A percentile compares a stretch with the other conserved stretches of the same genome.
Evolutionary conservation across 306 rosid species (phyloP).

Genomic region (Benincasa hispida): DNA sequence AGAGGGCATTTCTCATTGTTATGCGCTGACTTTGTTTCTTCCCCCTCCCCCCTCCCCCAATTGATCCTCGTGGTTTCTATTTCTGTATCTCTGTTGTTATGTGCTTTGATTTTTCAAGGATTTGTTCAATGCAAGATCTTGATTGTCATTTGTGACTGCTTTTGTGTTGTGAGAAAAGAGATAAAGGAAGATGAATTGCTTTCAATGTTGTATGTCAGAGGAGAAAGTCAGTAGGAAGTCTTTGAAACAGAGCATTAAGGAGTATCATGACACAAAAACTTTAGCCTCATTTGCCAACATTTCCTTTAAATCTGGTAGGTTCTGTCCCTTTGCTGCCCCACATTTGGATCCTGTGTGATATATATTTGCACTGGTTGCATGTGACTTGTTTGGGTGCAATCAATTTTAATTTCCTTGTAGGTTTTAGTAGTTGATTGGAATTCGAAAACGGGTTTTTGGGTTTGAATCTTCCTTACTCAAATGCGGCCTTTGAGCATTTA

Average conservation of each 20-base stretch:
- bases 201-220: conserved; percentile 50
- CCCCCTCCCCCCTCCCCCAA: background rate
- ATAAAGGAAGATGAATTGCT: conserved; percentile 59
- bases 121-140: background rate
- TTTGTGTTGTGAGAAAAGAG: background rate
- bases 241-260: conserved; percentile 42
- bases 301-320: conserved; percentile 55
- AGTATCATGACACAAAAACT: conserved; percentile 34
- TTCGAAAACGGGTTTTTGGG: background rate
- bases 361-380: background rate
- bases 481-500: background rate
- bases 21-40: background rate
- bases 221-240: conserved; percentile 28
- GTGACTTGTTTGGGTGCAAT: background rate
- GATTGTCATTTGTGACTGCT: background rate
- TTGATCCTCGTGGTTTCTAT: background rate
- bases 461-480: background rate
- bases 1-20: background rate
- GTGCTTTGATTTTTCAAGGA: background rate
- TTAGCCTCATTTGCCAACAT: conserved; percentile 49
- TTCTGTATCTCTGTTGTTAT: background rate
- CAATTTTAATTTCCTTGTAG: background rate
- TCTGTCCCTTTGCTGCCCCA: background rate
- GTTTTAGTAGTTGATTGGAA: background rate
- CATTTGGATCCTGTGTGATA: background rate